These are phyloP conservation scores for Komagataella kurtzmanii DNA, from an alignment of 805 yeast species.

Conservation along the genomic window DNA sequence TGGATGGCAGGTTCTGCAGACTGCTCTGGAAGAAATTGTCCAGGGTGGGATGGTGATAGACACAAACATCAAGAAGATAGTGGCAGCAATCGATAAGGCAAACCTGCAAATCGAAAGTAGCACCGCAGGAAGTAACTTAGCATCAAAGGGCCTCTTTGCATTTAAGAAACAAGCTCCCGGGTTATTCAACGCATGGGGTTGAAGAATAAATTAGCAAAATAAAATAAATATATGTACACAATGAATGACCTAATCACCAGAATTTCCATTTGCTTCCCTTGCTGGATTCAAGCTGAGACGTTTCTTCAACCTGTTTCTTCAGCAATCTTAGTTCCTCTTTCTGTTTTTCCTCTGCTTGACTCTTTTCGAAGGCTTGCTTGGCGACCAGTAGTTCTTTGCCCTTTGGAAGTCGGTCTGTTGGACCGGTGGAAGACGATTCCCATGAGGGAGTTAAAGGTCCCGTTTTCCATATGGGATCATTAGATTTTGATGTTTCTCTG, in stretches of 20 bases:
- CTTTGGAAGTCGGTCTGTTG: slow-evolving; percentile 14
- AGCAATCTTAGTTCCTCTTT: slow-evolving; percentile 24
- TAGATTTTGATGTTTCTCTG: slow-evolving; percentile 44
- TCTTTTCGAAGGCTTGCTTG: slow-evolving; percentile 32
- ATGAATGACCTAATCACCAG: slow-evolving; percentile 5
- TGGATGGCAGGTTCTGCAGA: slow-evolving; percentile 94
- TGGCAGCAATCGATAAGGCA: slow-evolving; percentile 69
- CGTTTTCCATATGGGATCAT: slow-evolving; percentile 76
- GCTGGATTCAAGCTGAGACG: slow-evolving; percentile 14
- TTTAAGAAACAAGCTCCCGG: background rate
- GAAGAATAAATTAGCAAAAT: background rate
- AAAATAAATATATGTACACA: background rate
- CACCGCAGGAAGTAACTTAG: background rate
- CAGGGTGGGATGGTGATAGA: slow-evolving; percentile 99
- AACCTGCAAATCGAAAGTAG: slow-evolving; percentile 13
- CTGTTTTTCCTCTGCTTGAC: slow-evolving; percentile 26
- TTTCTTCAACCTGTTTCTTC: slow-evolving; percentile 23
- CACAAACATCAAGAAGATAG: slow-evolving; percentile 71
- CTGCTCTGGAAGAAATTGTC: slow-evolving; percentile 81
- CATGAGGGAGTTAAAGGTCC: slow-evolving; percentile 61
- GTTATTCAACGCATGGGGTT: background rate
- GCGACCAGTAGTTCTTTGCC: slow-evolving; percentile 23
- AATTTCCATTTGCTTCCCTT: slow-evolving; percentile 15
- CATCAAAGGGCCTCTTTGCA: background rate
- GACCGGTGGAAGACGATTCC: slow-evolving; percentile 25